Evolutionary conservation across 176 grass and related monocot species (phyloP).

Genomic region (Metroxylon sagu): DNA sequence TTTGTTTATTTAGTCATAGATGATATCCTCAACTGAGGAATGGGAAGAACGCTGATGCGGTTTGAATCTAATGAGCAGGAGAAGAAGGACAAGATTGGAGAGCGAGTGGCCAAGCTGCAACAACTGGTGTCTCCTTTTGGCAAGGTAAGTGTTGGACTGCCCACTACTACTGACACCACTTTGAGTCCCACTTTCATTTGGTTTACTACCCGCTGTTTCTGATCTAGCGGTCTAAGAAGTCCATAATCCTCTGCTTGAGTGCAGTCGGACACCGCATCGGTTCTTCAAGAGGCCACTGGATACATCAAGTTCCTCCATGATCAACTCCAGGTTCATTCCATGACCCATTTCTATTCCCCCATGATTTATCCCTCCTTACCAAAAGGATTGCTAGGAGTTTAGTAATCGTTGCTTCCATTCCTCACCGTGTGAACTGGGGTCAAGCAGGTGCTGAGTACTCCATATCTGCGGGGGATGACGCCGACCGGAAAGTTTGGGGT

Average conservation of each 20-base stretch:
- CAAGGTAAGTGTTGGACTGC: conserved; percentile 34
- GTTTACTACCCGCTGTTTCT: neutral
- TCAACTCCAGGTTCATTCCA: conserved; percentile 59
- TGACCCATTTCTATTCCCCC: neutral
- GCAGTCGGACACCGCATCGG: conserved; percentile 93
- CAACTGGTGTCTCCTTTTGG: conserved; percentile 90
- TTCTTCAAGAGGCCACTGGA: conserved; percentile 75
- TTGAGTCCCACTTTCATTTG: neutral
- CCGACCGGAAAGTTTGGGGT: conserved; percentile 40
- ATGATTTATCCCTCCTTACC: neutral
- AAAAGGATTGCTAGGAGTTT: no score
- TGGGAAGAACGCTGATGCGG: no score
- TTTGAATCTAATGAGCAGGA: conserved; percentile 37
- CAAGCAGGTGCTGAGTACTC: conserved; percentile 68
- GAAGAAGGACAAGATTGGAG: conserved; percentile 94
- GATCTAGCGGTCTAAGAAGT: no score
- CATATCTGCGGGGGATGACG: conserved; percentile 49
- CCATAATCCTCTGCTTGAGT: neutral
- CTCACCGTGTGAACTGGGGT: neutral
- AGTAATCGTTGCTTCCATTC: neutral
- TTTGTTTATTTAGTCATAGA: no score
- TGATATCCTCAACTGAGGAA: no score
- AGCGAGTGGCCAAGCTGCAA: conserved; percentile 68
- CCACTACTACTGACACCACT: no score
- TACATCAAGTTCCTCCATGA: conserved; percentile 96